Percentiles rank a stretch among this genome's conserved stretches.
Conservation (phyloP, 169 alveolate species). For the Plasmodium adleri region DNA sequence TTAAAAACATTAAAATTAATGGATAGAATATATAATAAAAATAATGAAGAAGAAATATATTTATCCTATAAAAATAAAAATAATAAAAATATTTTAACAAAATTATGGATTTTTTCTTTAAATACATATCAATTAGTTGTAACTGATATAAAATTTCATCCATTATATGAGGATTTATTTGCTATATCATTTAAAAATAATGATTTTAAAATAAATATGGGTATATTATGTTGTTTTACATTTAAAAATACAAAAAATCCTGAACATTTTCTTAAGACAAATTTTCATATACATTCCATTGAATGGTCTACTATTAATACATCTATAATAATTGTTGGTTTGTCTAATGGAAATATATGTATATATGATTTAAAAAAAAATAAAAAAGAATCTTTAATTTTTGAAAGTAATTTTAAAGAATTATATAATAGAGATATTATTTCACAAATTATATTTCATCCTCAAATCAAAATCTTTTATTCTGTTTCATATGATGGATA, state of each 20-base stretch:
- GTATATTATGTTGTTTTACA: conserved; percentile 71
- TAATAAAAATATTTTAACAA: conserved; percentile 67
- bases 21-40: conserved; percentile 76
- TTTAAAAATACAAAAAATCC: conserved; percentile 75
- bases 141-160: conserved; percentile 76
- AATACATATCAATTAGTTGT: conserved; percentile 40
- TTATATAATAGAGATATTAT: conserved; percentile 75
- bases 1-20: conserved; percentile 74
- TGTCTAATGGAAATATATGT: conserved; percentile 74
- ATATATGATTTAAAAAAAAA: conserved; percentile 74
- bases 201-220: conserved; percentile 62
- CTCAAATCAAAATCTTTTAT: conserved; percentile 41
- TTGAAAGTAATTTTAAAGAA: conserved; percentile 66
- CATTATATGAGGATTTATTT: conserved; percentile 74
- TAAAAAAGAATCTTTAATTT: conserved; percentile 56
- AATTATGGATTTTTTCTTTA: conserved; percentile 56
- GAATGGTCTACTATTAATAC: conserved; percentile 60
- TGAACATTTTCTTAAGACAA: conserved; percentile 54
- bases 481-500: conserved; percentile 75
- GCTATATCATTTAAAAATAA: conserved; percentile 74
- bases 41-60: conserved; percentile 75
- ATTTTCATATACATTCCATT: conserved; percentile 60
- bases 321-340: conserved; percentile 64
- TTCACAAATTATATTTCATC: conserved; percentile 54
- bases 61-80: conserved; percentile 57